phyloP scores from a whole-genome alignment of 306 rosid genomes.

The Prunus mongolica region DNA sequence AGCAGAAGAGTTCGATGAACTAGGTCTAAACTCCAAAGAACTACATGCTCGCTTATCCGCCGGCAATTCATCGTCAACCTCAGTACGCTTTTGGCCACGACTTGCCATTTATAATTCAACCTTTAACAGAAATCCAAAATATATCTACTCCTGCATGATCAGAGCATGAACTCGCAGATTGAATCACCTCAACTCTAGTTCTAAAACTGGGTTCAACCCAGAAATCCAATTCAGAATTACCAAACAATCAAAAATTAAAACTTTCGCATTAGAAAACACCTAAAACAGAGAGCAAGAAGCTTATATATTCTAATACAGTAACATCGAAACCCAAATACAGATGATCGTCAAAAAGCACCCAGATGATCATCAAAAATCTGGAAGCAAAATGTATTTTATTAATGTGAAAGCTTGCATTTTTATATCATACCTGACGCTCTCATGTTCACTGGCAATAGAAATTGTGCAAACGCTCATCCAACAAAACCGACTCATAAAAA shows the following conservation, averaged over 20 bases:
- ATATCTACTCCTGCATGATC: constrained; percentile 32
- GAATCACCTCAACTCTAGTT: neutral
- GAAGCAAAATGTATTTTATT: neutral
- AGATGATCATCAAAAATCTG: neutral
- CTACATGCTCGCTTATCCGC: constrained; percentile 90
- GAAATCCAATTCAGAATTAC: neutral
- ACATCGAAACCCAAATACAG: neutral
- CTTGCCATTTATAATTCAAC: constrained; percentile 58
- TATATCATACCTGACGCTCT: neutral
- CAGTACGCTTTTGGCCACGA: constrained; percentile 88
- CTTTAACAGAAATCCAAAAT: constrained; percentile 23
- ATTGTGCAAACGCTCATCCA: neutral
- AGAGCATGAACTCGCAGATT: constrained; percentile 1
- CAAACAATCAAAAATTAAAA: neutral
- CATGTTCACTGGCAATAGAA: neutral
- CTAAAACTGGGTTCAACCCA: constrained; percentile 2
- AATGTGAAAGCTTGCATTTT: neutral
- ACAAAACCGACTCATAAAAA: neutral
- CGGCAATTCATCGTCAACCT: constrained; percentile 73
- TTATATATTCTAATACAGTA: neutral
- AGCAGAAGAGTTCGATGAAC: constrained; percentile 68
- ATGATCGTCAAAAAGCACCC: neutral
- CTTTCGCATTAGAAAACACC: neutral
- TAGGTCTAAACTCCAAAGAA: constrained; percentile 81
- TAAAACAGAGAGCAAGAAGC: neutral